phyloP scores from a whole-genome alignment of 169 alveolate species.

The Cyclospora cayetanensis region DNA sequence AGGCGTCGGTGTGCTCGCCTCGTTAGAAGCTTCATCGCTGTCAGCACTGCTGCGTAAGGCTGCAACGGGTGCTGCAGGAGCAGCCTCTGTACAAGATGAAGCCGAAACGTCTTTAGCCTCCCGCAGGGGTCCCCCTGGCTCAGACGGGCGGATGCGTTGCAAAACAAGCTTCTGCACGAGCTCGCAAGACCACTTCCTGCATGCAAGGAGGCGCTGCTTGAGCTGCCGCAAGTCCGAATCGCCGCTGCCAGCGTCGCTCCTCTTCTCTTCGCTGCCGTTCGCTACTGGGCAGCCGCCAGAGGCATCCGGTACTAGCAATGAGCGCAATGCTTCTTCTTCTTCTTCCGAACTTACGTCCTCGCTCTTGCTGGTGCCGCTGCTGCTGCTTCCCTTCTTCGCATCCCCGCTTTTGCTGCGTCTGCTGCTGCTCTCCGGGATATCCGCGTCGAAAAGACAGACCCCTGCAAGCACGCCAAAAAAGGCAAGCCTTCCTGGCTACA shows the following conservation, averaged over 20 bases:
- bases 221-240: neutral
- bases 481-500: no score
- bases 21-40: no score
- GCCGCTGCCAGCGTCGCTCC: conserved; percentile 25
- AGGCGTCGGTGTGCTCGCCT: no score
- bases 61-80: conserved; percentile 30
- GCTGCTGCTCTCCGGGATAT: neutral
- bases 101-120: no score
- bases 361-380: conserved; percentile 14
- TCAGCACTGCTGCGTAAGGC: no score
- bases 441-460: neutral
- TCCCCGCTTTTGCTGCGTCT: no score
- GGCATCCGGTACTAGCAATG: neutral
- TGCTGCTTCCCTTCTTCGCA: no score
- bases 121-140: neutral
- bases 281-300: neutral
- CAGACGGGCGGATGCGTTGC: neutral
- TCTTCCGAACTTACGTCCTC: neutral
- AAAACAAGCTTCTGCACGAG: neutral
- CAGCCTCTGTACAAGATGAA: neutral
- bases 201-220: conserved; percentile 4
- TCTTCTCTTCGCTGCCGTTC: neutral
- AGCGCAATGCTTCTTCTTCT: conserved; percentile 1
- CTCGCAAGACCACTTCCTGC: neutral
- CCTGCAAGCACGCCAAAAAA: neutral